phyloP scores from a whole-genome alignment of 129 eudicot genomes.

The Arctium minus region DNA sequence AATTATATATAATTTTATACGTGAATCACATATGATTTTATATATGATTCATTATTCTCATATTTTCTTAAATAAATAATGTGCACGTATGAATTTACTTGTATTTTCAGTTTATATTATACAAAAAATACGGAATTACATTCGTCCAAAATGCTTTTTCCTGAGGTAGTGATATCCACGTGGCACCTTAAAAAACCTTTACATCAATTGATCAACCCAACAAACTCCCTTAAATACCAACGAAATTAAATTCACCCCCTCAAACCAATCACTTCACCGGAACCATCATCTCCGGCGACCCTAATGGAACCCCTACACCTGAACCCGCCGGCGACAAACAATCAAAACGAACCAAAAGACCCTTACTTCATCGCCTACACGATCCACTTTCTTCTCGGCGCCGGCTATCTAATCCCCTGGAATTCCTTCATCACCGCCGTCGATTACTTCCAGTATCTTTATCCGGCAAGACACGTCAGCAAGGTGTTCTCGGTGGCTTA shows the following conservation, averaged over 20 bases:
- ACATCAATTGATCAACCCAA: not conserved
- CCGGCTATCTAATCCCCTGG: conserved; percentile 36
- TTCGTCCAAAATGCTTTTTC: too few species aligned
- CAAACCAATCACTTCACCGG: not conserved
- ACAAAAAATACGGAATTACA: too few species aligned
- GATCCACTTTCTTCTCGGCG: conserved; percentile 35
- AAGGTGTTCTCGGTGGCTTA: conserved; percentile 32
- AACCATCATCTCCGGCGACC: conserved; percentile 8
- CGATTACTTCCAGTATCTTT: conserved; percentile 37
- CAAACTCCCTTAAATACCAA: conserved; percentile 12
- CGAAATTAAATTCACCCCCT: not conserved
- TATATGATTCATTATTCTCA: too few species aligned
- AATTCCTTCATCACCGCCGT: conserved; percentile 38
- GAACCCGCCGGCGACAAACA: not conserved
- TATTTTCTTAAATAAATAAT: too few species aligned
- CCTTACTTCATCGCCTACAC: conserved; percentile 20
- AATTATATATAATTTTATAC: too few species aligned
- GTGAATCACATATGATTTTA: too few species aligned
- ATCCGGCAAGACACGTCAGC: conserved; percentile 23
- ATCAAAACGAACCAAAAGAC: conserved; percentile 17
- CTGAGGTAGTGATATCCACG: not conserved
- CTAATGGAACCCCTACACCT: not conserved
- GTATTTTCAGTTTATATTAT: too few species aligned
- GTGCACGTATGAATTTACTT: too few species aligned
- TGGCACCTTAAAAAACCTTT: not conserved